These are phyloP conservation scores for Acanthamoeba lenticulata DNA, from an alignment of 208 protist genomes.

Conservation along the genomic window DNA sequence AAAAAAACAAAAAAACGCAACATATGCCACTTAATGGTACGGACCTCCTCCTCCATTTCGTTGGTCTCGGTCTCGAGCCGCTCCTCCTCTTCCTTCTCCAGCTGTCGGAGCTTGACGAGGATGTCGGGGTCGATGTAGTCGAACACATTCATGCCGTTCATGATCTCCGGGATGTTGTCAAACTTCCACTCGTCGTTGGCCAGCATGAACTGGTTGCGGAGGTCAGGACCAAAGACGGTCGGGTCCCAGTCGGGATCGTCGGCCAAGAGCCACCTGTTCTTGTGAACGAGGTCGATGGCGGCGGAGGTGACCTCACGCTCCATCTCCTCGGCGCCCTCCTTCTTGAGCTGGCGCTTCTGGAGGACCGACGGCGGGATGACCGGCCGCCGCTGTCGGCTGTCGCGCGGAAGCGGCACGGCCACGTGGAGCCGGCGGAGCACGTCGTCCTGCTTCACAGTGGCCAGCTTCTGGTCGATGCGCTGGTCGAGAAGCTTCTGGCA, in stretches of 20 bases:
- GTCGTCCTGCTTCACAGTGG: conserved; percentile 89
- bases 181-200: conserved; percentile 96
- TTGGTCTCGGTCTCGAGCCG: conserved; percentile 68
- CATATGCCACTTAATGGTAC: no score
- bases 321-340: conserved; percentile 53
- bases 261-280: conserved; percentile 31
- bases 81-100: conserved; percentile 94
- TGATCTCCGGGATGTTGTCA: conserved; percentile 96
- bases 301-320: conserved; percentile 49
- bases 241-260: conserved; percentile 64
- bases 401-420: conserved; percentile 86
- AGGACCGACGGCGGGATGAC: conserved; percentile 75
- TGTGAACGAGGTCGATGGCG: conserved; percentile 48
- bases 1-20: not conserved
- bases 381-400: conserved; percentile 83
- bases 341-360: not conserved
- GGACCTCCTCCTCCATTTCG: conserved; percentile 66
- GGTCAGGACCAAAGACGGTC: conserved; percentile 63
- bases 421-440: conserved; percentile 86
- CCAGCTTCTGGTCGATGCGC: conserved; percentile 95
- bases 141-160: conserved; percentile 99
- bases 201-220: conserved; percentile 85
- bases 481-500: conserved; percentile 96
- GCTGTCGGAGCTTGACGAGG: conserved; percentile 87
- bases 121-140: conserved; percentile 99